Evolutionary conservation across 2,329 filamentous ascomycete genomes (phyloP).

Genomic region (Trichophyton equinum): DNA sequence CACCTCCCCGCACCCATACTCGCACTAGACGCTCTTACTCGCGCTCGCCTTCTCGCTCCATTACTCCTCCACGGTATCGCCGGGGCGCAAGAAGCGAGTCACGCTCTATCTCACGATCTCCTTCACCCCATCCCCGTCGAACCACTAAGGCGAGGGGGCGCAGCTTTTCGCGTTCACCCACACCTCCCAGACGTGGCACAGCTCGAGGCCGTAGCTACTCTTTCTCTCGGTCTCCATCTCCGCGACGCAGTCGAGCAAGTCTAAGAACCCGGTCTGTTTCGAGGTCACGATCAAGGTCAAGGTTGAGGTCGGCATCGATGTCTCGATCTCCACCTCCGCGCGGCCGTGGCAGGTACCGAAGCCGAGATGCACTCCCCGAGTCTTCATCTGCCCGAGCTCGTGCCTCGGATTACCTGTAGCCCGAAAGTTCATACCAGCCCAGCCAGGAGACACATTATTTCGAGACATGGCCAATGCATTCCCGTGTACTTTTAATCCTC

Average conservation of each 20-base stretch:
- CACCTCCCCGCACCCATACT: slow-evolving; percentile 14
- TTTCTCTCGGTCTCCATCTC: slow-evolving; percentile 20
- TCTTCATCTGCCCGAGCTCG: slow-evolving; percentile 12
- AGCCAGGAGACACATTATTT: not conserved
- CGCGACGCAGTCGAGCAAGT: slow-evolving; percentile 14
- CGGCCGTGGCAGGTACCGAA: slow-evolving; percentile 6
- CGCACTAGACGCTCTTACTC: slow-evolving; percentile 6
- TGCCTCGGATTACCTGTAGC: slow-evolving; percentile 12
- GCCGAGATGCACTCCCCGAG: slow-evolving; percentile 16
- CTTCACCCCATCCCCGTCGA: slow-evolving; percentile 20
- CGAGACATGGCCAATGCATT: not conserved
- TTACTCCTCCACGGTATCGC: slow-evolving; percentile 18
- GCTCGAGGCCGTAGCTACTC: slow-evolving; percentile 11
- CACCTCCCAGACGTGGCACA: slow-evolving; percentile 20
- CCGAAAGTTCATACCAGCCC: not conserved
- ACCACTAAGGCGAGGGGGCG: slow-evolving; percentile 11
- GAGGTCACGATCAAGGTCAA: slow-evolving; percentile 16
- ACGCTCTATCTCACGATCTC: slow-evolving; percentile 13
- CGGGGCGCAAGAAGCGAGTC: slow-evolving; percentile 15
- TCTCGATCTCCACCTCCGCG: slow-evolving; percentile 16
- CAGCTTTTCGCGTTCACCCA: slow-evolving; percentile 20
- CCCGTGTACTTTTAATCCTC: not conserved
- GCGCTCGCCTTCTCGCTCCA: slow-evolving; percentile 24
- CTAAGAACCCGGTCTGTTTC: slow-evolving; percentile 11
- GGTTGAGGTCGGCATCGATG: slow-evolving; percentile 15